Evolutionary conservation across 768 basidiomycete genomes (phyloP).

Genomic region (Pisolithus tinctorius): DNA sequence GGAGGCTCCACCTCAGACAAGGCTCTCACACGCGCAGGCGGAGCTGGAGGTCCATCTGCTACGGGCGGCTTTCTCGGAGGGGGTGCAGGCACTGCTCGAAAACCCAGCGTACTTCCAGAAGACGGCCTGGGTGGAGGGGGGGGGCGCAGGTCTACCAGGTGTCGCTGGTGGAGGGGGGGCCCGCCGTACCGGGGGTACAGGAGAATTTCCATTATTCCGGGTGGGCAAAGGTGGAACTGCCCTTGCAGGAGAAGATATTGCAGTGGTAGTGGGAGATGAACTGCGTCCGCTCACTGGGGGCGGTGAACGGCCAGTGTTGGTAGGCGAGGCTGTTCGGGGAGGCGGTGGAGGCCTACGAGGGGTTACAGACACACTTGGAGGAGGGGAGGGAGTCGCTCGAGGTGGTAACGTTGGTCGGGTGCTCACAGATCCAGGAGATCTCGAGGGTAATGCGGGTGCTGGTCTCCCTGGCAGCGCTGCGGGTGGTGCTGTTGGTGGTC

Average conservation of each 20-base stretch:
- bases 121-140: constrained; percentile 43
- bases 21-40: constrained; percentile 34
- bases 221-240: constrained; percentile 14
- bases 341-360: constrained; percentile 29
- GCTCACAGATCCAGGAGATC: constrained; percentile 36
- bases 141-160: constrained; percentile 33
- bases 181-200: constrained; percentile 25
- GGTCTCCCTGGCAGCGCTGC: constrained; percentile 32
- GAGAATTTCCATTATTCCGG: constrained; percentile 16
- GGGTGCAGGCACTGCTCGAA: constrained; percentile 32
- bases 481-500: constrained; percentile 27
- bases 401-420: constrained; percentile 38
- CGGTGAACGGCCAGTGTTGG: constrained; percentile 17
- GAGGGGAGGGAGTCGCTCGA: constrained; percentile 26
- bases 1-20: constrained; percentile 39
- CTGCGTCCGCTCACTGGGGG: constrained; percentile 25
- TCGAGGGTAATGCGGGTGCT: constrained; percentile 31
- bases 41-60: constrained; percentile 22
- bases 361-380: constrained; percentile 13
- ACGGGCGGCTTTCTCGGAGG: constrained; percentile 33
- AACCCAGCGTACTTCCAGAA: constrained; percentile 21
- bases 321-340: constrained; percentile 23
- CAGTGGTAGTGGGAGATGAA: constrained; percentile 12
- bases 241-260: constrained; percentile 12
- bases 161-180: constrained; percentile 31